Evolutionary conservation across 2,329 filamentous ascomycete species (phyloP).

Genomic region (Colletotrichum sp.): DNA sequence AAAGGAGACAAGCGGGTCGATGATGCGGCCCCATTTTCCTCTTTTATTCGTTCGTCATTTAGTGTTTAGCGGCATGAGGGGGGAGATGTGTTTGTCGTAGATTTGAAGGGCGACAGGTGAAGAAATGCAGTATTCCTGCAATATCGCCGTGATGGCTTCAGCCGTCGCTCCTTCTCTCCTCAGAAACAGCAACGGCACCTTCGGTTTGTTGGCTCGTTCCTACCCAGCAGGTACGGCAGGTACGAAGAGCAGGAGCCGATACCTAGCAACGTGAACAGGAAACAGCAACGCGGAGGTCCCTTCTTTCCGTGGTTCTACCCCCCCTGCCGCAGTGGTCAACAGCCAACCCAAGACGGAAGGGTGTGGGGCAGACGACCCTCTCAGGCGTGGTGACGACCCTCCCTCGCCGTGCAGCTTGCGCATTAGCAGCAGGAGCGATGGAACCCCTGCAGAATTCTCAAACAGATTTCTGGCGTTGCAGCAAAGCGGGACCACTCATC

Average conservation of each 20-base stretch:
- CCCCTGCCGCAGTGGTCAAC: not conserved
- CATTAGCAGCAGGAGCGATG: constrained; percentile 8
- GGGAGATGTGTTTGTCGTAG: not conserved
- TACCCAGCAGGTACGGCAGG: not conserved
- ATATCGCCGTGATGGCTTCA: not conserved
- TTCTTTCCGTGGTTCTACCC: not conserved
- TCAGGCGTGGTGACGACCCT: constrained; percentile 12
- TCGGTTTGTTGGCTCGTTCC: not conserved
- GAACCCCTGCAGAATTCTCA: constrained; percentile 27
- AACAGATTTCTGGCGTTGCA: constrained; percentile 24
- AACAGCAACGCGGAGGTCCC: not conserved
- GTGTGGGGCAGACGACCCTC: not conserved
- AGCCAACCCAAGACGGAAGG: not conserved
- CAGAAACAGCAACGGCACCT: not conserved
- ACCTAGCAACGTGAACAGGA: not conserved
- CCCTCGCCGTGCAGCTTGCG: constrained; percentile 5
- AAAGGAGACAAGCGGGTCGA: not conserved
- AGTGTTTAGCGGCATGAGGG: not conserved
- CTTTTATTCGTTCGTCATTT: constrained; percentile 1
- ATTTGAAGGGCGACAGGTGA: not conserved
- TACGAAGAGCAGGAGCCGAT: not conserved
- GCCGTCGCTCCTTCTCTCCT: not conserved
- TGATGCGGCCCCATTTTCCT: not conserved
- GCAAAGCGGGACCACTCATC: constrained; percentile 9
- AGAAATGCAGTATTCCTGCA: not conserved